Evolutionary conservation across 345 rosid species (phyloP).

Genomic region (Iberis pinnata): DNA sequence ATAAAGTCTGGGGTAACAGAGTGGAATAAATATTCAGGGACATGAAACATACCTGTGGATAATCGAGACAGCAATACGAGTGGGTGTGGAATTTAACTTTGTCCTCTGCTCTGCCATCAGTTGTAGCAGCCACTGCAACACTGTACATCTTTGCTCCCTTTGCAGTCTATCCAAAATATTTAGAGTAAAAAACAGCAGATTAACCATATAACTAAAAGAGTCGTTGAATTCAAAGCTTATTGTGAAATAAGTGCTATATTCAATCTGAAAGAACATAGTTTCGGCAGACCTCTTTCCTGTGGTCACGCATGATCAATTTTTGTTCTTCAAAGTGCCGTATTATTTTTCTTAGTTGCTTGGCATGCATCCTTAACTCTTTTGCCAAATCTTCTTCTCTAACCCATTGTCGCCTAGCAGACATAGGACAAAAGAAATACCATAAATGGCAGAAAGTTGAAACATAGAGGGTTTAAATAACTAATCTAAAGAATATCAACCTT

Average conservation of each 20-base stretch:
- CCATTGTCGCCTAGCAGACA: constrained; percentile 65
- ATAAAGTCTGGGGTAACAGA: neutral
- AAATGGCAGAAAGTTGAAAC: neutral
- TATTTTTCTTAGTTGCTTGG: constrained; percentile 73
- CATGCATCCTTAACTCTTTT: constrained; percentile 65
- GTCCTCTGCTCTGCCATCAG: constrained; percentile 70
- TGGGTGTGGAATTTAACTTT: constrained; percentile 81
- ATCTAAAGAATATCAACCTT: neutral
- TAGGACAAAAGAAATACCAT: neutral
- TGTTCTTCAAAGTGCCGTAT: constrained; percentile 72
- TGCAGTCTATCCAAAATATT: constrained; percentile 54
- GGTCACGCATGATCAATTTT: constrained; percentile 63
- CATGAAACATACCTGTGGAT: constrained; percentile 55
- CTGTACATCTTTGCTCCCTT: constrained; percentile 72
- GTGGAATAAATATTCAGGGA: neutral
- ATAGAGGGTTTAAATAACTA: neutral
- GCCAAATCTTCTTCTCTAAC: constrained; percentile 96
- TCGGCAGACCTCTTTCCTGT: constrained; percentile 68
- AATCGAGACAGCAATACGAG: constrained; percentile 86
- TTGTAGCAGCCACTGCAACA: constrained; percentile 70
- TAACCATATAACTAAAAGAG: neutral
- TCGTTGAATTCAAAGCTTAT: neutral
- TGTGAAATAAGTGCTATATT: neutral
- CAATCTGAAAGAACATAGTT: constrained; percentile 3
- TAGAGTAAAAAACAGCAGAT: neutral